Percentiles rank a stretch among this genome's conserved stretches.
Conservation (phyloP, 768 basidiomycete species). For the Pholiota microspora region DNA sequence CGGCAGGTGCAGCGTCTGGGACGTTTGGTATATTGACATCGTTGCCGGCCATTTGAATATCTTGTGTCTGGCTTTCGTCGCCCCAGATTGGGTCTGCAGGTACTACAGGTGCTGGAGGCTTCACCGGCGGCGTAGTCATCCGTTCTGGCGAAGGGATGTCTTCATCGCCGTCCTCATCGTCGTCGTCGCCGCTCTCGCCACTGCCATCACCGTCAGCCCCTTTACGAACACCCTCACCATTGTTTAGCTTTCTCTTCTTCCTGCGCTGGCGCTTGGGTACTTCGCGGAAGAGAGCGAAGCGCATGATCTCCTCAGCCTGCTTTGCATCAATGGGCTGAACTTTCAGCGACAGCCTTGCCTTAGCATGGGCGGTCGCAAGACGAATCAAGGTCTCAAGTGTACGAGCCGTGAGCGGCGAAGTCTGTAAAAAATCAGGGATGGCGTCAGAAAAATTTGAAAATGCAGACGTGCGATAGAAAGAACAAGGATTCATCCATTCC, state of each 20-base stretch:
- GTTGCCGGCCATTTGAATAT: slow-evolving; percentile 57
- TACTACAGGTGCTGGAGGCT: slow-evolving; percentile 23
- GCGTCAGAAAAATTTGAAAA: not conserved
- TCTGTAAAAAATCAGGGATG: slow-evolving; percentile 45
- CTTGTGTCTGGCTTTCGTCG: slow-evolving; percentile 66
- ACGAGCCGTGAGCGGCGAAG: slow-evolving; percentile 95
- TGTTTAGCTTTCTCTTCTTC: slow-evolving; percentile 87
- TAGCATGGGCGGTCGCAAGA: slow-evolving; percentile 96
- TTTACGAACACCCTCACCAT: slow-evolving; percentile 52
- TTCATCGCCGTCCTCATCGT: slow-evolving; percentile 28
- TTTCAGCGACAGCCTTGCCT: slow-evolving; percentile 83
- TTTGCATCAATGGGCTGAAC: slow-evolving; percentile 85
- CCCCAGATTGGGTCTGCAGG: slow-evolving; percentile 63
- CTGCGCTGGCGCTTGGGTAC: slow-evolving; percentile 79
- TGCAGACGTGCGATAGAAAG: not conserved
- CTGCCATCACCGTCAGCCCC: slow-evolving; percentile 41
- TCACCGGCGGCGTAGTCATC: slow-evolving; percentile 43
- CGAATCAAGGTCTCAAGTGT: slow-evolving; percentile 98
- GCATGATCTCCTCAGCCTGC: slow-evolving; percentile 92
- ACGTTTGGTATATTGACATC: not conserved
- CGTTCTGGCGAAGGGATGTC: slow-evolving; percentile 36
- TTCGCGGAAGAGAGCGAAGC: slow-evolving; percentile 97
- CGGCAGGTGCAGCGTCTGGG: slow-evolving; percentile 19
- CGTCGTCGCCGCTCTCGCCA: slow-evolving; percentile 38
- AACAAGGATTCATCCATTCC: not conserved